phyloP scores from a whole-genome alignment of 106 monocot genomes.

The Gastrodia elata region DNA sequence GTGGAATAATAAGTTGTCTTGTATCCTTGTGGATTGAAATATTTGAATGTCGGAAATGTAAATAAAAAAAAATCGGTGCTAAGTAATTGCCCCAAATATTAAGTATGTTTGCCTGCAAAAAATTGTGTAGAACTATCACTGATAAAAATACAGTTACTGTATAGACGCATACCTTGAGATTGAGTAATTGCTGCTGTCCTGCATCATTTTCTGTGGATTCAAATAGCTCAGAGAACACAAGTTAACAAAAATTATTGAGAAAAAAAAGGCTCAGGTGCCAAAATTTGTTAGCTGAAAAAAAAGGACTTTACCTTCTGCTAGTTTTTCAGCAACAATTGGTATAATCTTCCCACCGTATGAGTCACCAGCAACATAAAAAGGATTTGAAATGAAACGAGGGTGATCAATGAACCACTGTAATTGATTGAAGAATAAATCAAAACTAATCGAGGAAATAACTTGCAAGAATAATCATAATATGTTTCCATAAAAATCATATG shows the following conservation, averaged over 20 bases:
- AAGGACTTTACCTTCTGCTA: background rate
- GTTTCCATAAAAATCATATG: background rate
- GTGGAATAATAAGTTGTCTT: background rate
- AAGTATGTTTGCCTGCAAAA: no score
- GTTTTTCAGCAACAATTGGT: conserved; percentile 3
- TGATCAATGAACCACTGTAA: conserved; percentile 8
- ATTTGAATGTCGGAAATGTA: no score
- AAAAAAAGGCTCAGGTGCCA: background rate
- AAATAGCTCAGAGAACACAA: background rate
- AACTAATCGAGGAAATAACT: background rate
- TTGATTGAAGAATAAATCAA: background rate
- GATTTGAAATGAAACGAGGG: conserved; percentile 3
- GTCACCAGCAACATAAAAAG: conserved; percentile 12
- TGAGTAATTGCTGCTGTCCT: background rate
- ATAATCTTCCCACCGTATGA: conserved; percentile 10
- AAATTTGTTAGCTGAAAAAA: background rate
- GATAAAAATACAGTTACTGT: background rate
- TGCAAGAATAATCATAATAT: background rate
- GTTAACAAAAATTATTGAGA: no score
- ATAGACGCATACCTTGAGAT: background rate
- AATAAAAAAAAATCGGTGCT: no score
- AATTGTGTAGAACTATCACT: background rate
- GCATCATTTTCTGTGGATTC: conserved; percentile 3
- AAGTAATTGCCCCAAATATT: no score
- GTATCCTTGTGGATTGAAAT: no score